Conservation (phyloP, 1,139 yeast genomes). For the Wickerhamomyces sp. region DNA sequence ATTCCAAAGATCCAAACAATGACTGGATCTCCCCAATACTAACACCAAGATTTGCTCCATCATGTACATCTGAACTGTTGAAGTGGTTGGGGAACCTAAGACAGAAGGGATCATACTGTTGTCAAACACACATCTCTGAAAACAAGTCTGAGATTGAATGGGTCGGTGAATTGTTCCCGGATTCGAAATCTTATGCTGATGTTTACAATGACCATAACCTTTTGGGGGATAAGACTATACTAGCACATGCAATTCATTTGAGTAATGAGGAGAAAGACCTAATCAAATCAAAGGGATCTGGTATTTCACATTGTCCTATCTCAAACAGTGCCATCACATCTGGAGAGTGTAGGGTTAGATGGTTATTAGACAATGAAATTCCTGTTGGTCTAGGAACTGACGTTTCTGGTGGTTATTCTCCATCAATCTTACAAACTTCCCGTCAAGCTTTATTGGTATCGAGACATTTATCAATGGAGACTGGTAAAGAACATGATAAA, state of each 20-base stretch:
- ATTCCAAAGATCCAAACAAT: slow-evolving; percentile 36
- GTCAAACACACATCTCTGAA: slow-evolving; percentile 90
- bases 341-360: slow-evolving; percentile 83
- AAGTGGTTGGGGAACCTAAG: slow-evolving; percentile 54
- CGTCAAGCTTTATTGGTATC: slow-evolving; percentile 80
- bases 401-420: slow-evolving; percentile 86
- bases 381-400: slow-evolving; percentile 90
- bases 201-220: slow-evolving; percentile 68
- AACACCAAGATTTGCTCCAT: slow-evolving; percentile 94
- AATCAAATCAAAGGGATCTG: slow-evolving; percentile 50
- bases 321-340: slow-evolving; percentile 85
- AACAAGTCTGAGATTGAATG: slow-evolving; percentile 69
- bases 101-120: slow-evolving; percentile 45
- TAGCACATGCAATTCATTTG: slow-evolving; percentile 89
- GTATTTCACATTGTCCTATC: slow-evolving; percentile 91
- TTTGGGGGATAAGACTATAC: slow-evolving; percentile 59
- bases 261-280: slow-evolving; percentile 56
- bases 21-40: slow-evolving; percentile 61
- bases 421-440: slow-evolving; percentile 70
- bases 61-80: slow-evolving; percentile 65
- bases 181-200: slow-evolving; percentile 61
- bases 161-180: slow-evolving; percentile 74
- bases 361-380: slow-evolving; percentile 59
- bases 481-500: slow-evolving; percentile 37
- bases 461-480: slow-evolving; percentile 72